These are phyloP conservation scores for Heterobasidion irregulare DNA, from an alignment of 1,284 basidiomycete species.

Conservation along the genomic window DNA sequence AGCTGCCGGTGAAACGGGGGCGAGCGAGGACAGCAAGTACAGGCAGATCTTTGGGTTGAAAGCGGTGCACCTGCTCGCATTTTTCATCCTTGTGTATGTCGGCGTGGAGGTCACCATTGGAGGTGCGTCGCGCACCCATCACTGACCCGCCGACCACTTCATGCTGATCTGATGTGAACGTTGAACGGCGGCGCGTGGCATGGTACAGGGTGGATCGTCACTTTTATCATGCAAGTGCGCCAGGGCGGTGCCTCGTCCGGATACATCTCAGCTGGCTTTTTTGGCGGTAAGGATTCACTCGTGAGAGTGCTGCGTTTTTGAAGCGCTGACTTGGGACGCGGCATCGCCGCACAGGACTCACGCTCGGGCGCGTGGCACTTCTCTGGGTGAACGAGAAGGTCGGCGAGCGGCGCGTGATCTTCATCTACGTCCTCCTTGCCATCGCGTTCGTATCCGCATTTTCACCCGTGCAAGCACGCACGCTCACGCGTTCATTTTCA, in stretches of 20 bases:
- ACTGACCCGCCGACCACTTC: background rate
- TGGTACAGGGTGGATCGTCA: slow-evolving; percentile 34
- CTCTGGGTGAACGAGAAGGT: slow-evolving; percentile 42
- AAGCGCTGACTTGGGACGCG: background rate
- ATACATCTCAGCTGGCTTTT: slow-evolving; percentile 45
- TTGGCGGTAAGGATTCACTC: slow-evolving; percentile 26
- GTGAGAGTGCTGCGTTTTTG: background rate
- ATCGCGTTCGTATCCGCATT: slow-evolving; percentile 20
- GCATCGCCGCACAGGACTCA: slow-evolving; percentile 25
- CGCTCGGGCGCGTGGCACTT: slow-evolving; percentile 33
- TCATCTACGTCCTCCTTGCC: slow-evolving; percentile 27
- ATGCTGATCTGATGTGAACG: background rate
- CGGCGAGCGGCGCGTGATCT: slow-evolving; percentile 33
- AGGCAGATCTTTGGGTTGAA: slow-evolving; percentile 28
- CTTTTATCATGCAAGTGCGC: slow-evolving; percentile 36
- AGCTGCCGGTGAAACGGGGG: slow-evolving; percentile 12
- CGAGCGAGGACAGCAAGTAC: slow-evolving; percentile 23
- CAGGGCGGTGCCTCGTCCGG: slow-evolving; percentile 39
- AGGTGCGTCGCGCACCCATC: slow-evolving; percentile 18
- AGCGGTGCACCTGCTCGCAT: slow-evolving; percentile 31
- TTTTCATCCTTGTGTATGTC: slow-evolving; percentile 38
- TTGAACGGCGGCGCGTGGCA: too few relatives aligned
- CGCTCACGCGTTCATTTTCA: background rate
- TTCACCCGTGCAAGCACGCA: too few relatives aligned
- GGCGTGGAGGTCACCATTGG: slow-evolving; percentile 40